Conservation (phyloP, 2,329 filamentous ascomycete genomes). For the Cercospora sp. region DNA sequence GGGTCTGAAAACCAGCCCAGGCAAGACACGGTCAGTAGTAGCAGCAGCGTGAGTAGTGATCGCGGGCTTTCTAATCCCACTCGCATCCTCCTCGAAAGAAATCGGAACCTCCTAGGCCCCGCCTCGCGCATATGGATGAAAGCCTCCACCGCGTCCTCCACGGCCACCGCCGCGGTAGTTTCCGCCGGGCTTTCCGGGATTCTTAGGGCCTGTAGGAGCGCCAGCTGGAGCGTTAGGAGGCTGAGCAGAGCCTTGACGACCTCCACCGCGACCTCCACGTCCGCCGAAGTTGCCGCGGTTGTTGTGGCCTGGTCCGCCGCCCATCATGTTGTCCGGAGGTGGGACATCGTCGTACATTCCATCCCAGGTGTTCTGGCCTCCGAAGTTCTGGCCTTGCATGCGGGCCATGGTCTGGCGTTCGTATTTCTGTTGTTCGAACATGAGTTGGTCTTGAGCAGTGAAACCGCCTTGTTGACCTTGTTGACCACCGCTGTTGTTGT, state of each 20-base stretch:
- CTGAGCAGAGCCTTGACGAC: constrained; percentile 37
- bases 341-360: constrained; percentile 98
- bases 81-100: not conserved
- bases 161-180: constrained; percentile 91
- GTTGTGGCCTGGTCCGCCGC: not conserved
- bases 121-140: constrained; percentile 69
- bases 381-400: constrained; percentile 45
- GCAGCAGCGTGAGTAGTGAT: not conserved
- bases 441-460: constrained; percentile 70
- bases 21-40: not conserved
- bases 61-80: not conserved
- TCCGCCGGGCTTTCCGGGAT: constrained; percentile 83
- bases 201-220: constrained; percentile 93
- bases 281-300: constrained; percentile 48
- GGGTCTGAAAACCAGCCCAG: not conserved
- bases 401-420: constrained; percentile 66
- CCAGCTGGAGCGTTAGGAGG: constrained; percentile 64
- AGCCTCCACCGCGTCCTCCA: constrained; percentile 66
- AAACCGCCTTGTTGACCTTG: constrained; percentile 47
- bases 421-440: constrained; percentile 77
- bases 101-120: constrained; percentile 24
- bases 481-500: constrained; percentile 13
- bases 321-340: constrained; percentile 65
- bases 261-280: constrained; percentile 44
- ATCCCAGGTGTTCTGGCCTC: constrained; percentile 72